phyloP scores from a whole-genome alignment of 2,329 filamentous ascomycete species.

The Diaporthe ilicicola region DNA sequence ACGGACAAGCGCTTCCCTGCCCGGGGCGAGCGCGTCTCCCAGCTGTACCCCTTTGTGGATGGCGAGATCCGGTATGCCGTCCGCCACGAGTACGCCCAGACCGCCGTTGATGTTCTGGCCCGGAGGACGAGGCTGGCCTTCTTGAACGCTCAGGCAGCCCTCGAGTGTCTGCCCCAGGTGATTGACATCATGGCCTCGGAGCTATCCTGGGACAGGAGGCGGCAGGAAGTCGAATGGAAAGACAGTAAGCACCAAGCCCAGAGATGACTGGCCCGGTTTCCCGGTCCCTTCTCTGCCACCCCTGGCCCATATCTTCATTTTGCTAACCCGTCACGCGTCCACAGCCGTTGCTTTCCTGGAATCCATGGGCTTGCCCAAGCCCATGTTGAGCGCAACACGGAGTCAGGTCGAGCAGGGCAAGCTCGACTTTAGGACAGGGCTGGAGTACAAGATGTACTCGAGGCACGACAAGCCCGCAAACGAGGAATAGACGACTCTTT shows the following conservation, averaged over 20 bases:
- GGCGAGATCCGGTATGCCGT: conserved; percentile 91
- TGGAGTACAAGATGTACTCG: conserved; percentile 71
- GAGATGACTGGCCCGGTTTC: conserved; percentile 12
- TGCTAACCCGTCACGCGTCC: conserved; percentile 21
- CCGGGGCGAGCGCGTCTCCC: conserved; percentile 79
- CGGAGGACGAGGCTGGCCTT: conserved; percentile 87
- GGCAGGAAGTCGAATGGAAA: conserved; percentile 84
- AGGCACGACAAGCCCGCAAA: conserved; percentile 62
- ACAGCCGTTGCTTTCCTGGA: conserved; percentile 68
- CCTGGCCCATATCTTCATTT: background rate
- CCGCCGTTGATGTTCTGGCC: conserved; percentile 86
- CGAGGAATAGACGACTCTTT: conserved; percentile 36
- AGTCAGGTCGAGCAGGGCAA: conserved; percentile 69
- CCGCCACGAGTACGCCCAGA: conserved; percentile 89
- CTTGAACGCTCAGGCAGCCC: conserved; percentile 88
- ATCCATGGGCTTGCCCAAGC: conserved; percentile 71
- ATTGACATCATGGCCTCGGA: conserved; percentile 92
- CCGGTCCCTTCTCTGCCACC: background rate
- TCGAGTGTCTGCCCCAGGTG: conserved; percentile 83
- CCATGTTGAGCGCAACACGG: conserved; percentile 65
- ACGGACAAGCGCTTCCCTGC: conserved; percentile 85
- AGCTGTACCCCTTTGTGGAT: conserved; percentile 89
- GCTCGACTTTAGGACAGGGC: conserved; percentile 63
- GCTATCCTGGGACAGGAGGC: conserved; percentile 76
- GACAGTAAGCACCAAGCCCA: conserved; percentile 62